Evolutionary conservation across 441 rosid species (phyloP).

Genomic region (Pelargonium myrrhifolium): DNA sequence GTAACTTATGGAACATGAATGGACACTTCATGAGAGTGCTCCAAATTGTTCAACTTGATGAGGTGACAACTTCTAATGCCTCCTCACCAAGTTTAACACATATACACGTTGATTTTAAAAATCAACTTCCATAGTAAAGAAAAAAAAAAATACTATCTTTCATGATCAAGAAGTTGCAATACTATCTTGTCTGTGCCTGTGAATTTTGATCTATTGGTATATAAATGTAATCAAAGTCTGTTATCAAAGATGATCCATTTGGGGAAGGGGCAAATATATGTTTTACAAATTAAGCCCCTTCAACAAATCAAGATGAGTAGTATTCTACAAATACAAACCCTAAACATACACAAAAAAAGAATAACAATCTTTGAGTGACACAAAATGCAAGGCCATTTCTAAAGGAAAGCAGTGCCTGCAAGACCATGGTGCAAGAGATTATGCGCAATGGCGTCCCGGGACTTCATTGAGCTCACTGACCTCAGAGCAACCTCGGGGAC

Average conservation of each 20-base stretch:
- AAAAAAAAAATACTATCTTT: too few relatives aligned
- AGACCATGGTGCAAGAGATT: constrained; percentile 67
- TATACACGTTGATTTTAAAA: too few relatives aligned
- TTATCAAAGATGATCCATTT: constrained; percentile 13
- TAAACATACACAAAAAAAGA: constrained; percentile 21
- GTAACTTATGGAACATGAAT: too few relatives aligned
- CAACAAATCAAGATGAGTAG: constrained; percentile 21
- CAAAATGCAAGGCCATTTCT: constrained; percentile 5
- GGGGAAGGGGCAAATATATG: constrained; percentile 18
- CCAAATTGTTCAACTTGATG: too few relatives aligned
- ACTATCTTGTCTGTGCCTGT: too few relatives aligned
- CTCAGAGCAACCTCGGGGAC: constrained; percentile 48
- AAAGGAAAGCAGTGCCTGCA: constrained; percentile 63
- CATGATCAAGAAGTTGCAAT: too few relatives aligned
- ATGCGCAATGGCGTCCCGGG: constrained; percentile 60
- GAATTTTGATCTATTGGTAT: too few relatives aligned
- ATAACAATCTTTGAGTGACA: constrained; percentile 11
- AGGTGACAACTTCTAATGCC: too few relatives aligned
- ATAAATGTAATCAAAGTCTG: neutral
- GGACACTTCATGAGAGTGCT: too few relatives aligned
- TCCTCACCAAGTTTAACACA: too few relatives aligned
- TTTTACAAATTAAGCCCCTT: constrained; percentile 18
- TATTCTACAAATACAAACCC: constrained; percentile 13
- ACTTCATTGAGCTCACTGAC: constrained; percentile 51
- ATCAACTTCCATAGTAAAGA: too few relatives aligned